Conservation (phyloP, 192 early-diverging fungal genomes). For the Rhizoclosmatium globosum region DNA sequence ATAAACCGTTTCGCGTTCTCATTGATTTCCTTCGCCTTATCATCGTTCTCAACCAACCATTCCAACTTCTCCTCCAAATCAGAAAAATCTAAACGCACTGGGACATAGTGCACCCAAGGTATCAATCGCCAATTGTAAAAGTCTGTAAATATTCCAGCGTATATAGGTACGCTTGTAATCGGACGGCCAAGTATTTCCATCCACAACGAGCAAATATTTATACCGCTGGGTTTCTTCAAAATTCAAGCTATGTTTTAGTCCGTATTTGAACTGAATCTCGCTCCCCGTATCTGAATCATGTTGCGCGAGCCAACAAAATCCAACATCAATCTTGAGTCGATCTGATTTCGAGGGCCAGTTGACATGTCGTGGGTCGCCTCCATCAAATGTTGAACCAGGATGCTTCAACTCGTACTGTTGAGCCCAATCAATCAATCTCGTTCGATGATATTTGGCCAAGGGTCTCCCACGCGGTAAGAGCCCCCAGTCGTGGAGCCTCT, state of each 20-base stretch:
- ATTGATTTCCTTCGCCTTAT: slow-evolving; percentile 7
- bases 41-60: slow-evolving; percentile 18
- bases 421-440: background rate
- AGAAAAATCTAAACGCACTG: slow-evolving; percentile 7
- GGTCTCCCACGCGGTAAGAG: background rate
- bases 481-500: slow-evolving; percentile 13
- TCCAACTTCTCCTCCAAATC: slow-evolving; percentile 11
- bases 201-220: slow-evolving; percentile 30
- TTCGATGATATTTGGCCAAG: slow-evolving; percentile 12
- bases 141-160: slow-evolving; percentile 17
- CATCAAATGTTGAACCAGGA: slow-evolving; percentile 8
- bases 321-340: background rate
- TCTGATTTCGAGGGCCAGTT: background rate
- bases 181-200: slow-evolving; percentile 20
- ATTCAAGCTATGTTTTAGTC: too few species aligned
- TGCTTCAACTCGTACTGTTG: slow-evolving; percentile 1
- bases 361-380: background rate
- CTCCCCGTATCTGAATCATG: background rate
- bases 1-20: slow-evolving; percentile 9
- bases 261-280: too few species aligned
- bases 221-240: slow-evolving; percentile 26
- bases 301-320: background rate
- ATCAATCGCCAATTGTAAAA: slow-evolving; percentile 19
- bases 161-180: background rate
- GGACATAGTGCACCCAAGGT: slow-evolving; percentile 26